Base-by-base conservation (phyloP, 1,139 yeast genomes). In the Pichia sp. region DNA sequence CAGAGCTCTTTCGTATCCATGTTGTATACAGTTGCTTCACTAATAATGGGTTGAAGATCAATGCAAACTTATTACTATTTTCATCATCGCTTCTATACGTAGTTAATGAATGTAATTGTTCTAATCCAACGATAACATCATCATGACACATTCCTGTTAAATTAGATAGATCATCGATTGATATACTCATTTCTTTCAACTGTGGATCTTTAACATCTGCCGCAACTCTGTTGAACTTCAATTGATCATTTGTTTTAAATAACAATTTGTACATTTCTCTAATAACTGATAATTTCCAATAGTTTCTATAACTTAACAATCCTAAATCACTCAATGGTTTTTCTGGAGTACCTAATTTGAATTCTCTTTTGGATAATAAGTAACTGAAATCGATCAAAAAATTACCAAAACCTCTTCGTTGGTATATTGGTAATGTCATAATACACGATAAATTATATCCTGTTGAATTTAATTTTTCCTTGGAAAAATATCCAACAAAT, bases 361-460 rank as follows among this genome's bases (percentile, higher is more conserved):
- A 84, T 62, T 94, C 99, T 49, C 82, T 85, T 59, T 83, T 81
- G 2, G 97, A 86, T 40, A 93, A 72, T 71, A 88, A 91, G 62
- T 93, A 93, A 5, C 96, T 88, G 65, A 94, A 93, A 59, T 93
- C 96, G 58, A 94, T 93, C 54, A 93, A 73, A 37, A 94, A 71
- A 57, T 91, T 83, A 52, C 99, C 99, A 64, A 80, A 94, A 1
- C 99, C 99, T 70, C 78, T 87, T 60, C 96, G 80, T 67, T 93
- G 99, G 67, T 93, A 93, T 61, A 94, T 96, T 2, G 99, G 99
- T 44, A 93, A 68, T 0, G 98, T 91, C 58, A 94, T 71, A 62
- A 93, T 93, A 81, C 99, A 93, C 0, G 99, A 99, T 34, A 93
- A 94, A 61, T 93, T 93, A 69, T 91, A 93, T n/a, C 84, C 85